These are phyloP conservation scores for Pseudogymnoascus sp. DNA, from an alignment of 2,329 filamentous ascomycete species.

Conservation along the genomic window DNA sequence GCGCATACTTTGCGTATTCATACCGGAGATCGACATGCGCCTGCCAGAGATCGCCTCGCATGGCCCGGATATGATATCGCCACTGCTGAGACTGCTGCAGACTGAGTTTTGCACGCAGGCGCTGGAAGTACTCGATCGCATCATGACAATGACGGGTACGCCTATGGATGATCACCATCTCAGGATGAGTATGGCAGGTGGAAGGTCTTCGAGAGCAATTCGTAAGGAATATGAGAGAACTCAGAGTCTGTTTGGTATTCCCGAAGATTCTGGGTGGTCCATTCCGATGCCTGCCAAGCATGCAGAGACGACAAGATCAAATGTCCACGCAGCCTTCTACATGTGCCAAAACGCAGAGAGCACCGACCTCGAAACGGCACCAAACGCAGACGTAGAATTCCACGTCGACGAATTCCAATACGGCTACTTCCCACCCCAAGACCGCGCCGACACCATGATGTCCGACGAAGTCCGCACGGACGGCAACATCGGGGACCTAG, in stretches of 20 bases:
- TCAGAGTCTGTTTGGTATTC: conserved; percentile 92
- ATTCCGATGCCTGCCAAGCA: conserved; percentile 88
- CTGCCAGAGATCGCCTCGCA: conserved; percentile 83
- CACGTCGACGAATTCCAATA: conserved; percentile 70
- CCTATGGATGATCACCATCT: conserved; percentile 91
- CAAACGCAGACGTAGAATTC: conserved; percentile 83
- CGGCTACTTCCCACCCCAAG: conserved; percentile 55
- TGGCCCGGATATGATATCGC: conserved; percentile 91
- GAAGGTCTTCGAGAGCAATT: conserved; percentile 67
- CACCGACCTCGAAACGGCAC: conserved; percentile 50
- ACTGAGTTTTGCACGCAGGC: conserved; percentile 93
- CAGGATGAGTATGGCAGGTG: conserved; percentile 95
- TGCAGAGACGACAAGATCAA: conserved; percentile 75
- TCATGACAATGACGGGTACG: conserved; percentile 87
- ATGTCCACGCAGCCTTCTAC: conserved; percentile 94
- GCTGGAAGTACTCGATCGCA: conserved; percentile 82
- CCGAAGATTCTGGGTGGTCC: conserved; percentile 91
- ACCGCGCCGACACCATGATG: conserved; percentile 73
- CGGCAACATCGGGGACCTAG: conserved; percentile 71
- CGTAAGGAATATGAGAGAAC: conserved; percentile 93
- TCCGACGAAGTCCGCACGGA: conserved; percentile 64
- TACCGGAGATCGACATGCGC: conserved; percentile 88
- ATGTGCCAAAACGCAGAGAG: conserved; percentile 67
- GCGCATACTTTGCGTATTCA: conserved; percentile 75
- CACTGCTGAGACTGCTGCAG: conserved; percentile 77